Conservation (phyloP, 306 rosid species). For the Neltuma alba region DNA sequence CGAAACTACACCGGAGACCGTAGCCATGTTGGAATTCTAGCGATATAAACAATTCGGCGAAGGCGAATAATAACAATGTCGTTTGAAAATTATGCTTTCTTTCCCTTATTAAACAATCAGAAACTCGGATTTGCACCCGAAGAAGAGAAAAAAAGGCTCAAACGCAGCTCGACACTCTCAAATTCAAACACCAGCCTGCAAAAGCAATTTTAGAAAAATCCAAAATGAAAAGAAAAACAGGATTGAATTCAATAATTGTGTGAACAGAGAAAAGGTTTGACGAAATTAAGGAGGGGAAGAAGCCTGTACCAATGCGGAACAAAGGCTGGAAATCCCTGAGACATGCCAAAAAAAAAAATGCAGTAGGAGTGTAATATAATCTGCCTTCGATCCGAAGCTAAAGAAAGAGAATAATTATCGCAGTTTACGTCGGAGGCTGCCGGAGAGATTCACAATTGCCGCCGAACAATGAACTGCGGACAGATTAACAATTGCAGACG, state of each 20-base stretch:
- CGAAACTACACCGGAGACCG: slow-evolving; percentile 82
- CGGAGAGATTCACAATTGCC: slow-evolving; percentile 14
- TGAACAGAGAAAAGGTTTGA: background rate
- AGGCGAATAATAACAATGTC: slow-evolving; percentile 4
- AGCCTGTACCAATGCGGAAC: slow-evolving; percentile 43
- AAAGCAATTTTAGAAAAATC: slow-evolving; percentile 26
- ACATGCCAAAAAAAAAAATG: slow-evolving; percentile 30
- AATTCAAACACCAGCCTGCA: slow-evolving; percentile 54
- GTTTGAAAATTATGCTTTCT: slow-evolving; percentile 46
- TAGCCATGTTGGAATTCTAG: slow-evolving; percentile 49
- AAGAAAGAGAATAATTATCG: background rate
- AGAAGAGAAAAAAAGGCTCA: slow-evolving; percentile 75
- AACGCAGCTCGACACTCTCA: slow-evolving; percentile 41
- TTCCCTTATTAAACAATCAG: slow-evolving; percentile 60
- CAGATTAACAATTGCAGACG: background rate
- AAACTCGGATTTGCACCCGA: slow-evolving; percentile 29
- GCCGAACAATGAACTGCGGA: background rate
- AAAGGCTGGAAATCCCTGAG: slow-evolving; percentile 46
- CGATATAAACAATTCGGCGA: slow-evolving; percentile 23
- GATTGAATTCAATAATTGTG: slow-evolving; percentile 22
- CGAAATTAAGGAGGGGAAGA: background rate
- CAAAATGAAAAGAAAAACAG: slow-evolving; percentile 14
- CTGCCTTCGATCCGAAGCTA: slow-evolving; percentile 18
- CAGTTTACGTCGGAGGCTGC: background rate
- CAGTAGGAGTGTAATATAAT: slow-evolving; percentile 42